phyloP scores from a whole-genome alignment of 2,329 filamentous ascomycete genomes.

The Dactylellina haptotyla region DNA sequence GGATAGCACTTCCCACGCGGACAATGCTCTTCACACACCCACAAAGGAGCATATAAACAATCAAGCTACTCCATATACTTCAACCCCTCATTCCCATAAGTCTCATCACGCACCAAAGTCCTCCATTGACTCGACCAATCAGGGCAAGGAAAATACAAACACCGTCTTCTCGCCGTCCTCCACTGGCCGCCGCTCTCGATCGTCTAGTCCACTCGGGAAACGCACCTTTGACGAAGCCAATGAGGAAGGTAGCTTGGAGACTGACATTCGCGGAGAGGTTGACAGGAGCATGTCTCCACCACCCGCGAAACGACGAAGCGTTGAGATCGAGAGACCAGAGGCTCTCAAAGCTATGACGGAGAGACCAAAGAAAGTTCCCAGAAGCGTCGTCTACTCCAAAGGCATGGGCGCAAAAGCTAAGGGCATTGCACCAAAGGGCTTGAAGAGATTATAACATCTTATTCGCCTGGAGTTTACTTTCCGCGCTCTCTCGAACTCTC shows the following conservation, averaged over 20 bases:
- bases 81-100: no score
- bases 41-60: conserved; percentile 39
- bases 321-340: conserved; percentile 42
- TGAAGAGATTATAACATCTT: conserved; percentile 42
- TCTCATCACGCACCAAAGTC: conserved; percentile 18
- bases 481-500: not conserved
- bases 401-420: conserved; percentile 30
- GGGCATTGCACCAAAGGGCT: conserved; percentile 34
- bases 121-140: conserved; percentile 17
- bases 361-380: conserved; percentile 38
- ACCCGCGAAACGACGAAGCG: conserved; percentile 40
- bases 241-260: conserved; percentile 47
- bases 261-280: conserved; percentile 43
- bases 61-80: conserved; percentile 37
- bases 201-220: conserved; percentile 52
- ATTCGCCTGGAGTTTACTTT: not conserved
- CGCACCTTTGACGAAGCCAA: conserved; percentile 53
- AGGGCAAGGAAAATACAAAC: conserved; percentile 38
- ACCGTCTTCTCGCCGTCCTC: conserved; percentile 6
- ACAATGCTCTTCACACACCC: conserved; percentile 44
- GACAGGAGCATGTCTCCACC: conserved; percentile 49
- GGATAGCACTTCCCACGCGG: conserved; percentile 17
- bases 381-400: conserved; percentile 44
- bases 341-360: conserved; percentile 9
- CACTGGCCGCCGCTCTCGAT: conserved; percentile 37